Conservation (phyloP, 2,329 filamentous ascomycete species). For the Hypocrella siamensis region DNA sequence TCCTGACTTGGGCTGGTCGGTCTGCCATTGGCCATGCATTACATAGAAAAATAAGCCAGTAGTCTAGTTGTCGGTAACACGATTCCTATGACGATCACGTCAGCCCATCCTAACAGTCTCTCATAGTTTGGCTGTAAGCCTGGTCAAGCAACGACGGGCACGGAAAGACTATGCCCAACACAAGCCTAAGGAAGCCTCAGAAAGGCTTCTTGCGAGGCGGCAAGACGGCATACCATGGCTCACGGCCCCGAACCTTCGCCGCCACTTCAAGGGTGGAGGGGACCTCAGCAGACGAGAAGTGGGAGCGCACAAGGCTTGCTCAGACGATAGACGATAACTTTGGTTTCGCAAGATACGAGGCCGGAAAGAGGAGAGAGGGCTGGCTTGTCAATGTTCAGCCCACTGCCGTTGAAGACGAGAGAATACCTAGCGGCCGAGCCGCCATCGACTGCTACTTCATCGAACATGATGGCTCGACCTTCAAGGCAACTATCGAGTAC, state of each 20-base stretch:
- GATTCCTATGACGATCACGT: slow-evolving; percentile 8
- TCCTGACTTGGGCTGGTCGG: background rate
- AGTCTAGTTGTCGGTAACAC: no score
- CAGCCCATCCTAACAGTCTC: slow-evolving; percentile 2
- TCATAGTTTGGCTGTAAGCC: slow-evolving; percentile 7
- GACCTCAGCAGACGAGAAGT: slow-evolving; percentile 84
- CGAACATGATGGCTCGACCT: slow-evolving; percentile 71
- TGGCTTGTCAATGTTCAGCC: slow-evolving; percentile 95
- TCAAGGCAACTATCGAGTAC: slow-evolving; percentile 93
- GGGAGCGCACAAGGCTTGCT: slow-evolving; percentile 69
- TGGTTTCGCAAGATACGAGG: slow-evolving; percentile 86
- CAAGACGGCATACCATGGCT: slow-evolving; percentile 56
- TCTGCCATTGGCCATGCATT: background rate
- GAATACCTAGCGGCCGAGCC: slow-evolving; percentile 67
- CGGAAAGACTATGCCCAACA: slow-evolving; percentile 36
- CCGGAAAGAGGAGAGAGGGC: slow-evolving; percentile 64
- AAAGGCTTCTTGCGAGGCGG: slow-evolving; percentile 54
- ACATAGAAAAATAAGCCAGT: no score
- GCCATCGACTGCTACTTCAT: slow-evolving; percentile 97
- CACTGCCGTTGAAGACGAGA: slow-evolving; percentile 74
- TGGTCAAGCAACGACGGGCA: background rate
- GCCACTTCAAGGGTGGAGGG: slow-evolving; percentile 65
- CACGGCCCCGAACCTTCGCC: slow-evolving; percentile 60
- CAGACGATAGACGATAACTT: slow-evolving; percentile 87
- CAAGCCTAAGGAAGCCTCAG: slow-evolving; percentile 41